phyloP scores from a whole-genome alignment of 2,329 filamentous ascomycete genomes.

The Aaosphaeria arxii region DNA sequence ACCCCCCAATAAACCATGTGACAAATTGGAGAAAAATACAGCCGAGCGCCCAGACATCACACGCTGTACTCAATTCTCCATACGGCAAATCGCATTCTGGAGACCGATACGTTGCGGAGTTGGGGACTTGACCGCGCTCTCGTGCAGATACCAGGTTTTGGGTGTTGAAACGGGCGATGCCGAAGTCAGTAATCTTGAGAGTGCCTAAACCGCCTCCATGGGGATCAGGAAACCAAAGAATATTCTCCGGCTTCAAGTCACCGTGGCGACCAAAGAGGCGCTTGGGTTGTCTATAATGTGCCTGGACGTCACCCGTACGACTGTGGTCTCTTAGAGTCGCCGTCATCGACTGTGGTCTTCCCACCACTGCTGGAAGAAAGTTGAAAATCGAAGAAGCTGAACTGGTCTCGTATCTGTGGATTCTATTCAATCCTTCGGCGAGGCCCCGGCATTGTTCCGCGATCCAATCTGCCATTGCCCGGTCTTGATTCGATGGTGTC shows the following conservation, averaged over 20 bases:
- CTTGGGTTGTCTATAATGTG: no score
- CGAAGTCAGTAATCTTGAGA: slow-evolving; percentile 6
- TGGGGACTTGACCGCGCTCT: neutral
- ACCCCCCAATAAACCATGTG: slow-evolving; percentile 20
- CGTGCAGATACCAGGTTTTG: neutral
- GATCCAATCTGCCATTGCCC: neutral
- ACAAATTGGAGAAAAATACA: slow-evolving; percentile 28
- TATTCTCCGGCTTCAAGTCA: slow-evolving; percentile 12
- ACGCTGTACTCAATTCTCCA: slow-evolving; percentile 23
- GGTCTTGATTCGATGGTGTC: neutral
- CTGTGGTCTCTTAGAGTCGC: neutral
- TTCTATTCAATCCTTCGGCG: neutral
- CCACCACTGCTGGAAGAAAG: no score
- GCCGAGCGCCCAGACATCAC: slow-evolving; percentile 35
- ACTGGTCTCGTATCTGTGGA: neutral
- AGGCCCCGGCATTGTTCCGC: neutral
- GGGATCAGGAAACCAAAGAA: slow-evolving; percentile 5
- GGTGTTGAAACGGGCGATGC: slow-evolving; percentile 2
- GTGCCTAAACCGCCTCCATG: neutral
- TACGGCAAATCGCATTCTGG: slow-evolving; percentile 33
- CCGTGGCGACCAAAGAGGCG: slow-evolving; percentile 1
- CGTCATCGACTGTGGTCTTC: no score
- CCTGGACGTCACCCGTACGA: neutral
- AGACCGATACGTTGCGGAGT: slow-evolving; percentile 34
- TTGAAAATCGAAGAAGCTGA: neutral